Evolutionary conservation across 208 protist genomes (phyloP).

Genomic region (Ichthyophonus hoferi): DNA sequence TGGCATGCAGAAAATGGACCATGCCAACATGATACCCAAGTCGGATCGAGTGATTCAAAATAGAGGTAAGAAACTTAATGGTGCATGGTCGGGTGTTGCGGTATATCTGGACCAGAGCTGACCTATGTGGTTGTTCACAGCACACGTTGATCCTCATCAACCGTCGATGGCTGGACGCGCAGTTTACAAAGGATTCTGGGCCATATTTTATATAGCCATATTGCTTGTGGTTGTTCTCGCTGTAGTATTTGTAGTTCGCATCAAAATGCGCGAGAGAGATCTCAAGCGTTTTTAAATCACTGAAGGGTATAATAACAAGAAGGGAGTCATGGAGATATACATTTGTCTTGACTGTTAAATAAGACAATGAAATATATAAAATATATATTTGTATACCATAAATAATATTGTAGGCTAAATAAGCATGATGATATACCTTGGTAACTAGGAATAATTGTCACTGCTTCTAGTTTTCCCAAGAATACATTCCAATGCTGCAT

Average conservation of each 20-base stretch:
- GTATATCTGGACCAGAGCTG: neutral
- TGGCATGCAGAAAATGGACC: neutral
- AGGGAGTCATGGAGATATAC: too few relatives aligned
- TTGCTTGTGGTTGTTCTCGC: neutral
- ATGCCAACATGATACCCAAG: neutral
- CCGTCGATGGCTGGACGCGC: neutral
- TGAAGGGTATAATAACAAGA: too few relatives aligned
- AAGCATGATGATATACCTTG: too few relatives aligned
- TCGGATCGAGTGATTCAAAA: neutral
- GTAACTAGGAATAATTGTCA: too few relatives aligned
- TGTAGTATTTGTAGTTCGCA: neutral
- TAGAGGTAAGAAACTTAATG: neutral
- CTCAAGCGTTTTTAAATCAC: neutral
- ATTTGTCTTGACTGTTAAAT: too few relatives aligned
- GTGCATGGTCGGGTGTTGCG: neutral
- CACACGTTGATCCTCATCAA: neutral
- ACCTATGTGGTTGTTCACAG: neutral
- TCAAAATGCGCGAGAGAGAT: neutral
- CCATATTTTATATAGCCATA: neutral
- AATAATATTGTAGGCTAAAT: too few relatives aligned
- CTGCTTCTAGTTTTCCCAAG: too few relatives aligned
- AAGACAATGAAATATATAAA: too few relatives aligned
- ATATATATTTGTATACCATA: too few relatives aligned
- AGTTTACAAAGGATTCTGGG: neutral
- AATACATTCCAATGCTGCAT: too few relatives aligned